Evolutionary conservation across 345 rosid genomes (phyloP).

Genomic region (Ceriops decandra): DNA sequence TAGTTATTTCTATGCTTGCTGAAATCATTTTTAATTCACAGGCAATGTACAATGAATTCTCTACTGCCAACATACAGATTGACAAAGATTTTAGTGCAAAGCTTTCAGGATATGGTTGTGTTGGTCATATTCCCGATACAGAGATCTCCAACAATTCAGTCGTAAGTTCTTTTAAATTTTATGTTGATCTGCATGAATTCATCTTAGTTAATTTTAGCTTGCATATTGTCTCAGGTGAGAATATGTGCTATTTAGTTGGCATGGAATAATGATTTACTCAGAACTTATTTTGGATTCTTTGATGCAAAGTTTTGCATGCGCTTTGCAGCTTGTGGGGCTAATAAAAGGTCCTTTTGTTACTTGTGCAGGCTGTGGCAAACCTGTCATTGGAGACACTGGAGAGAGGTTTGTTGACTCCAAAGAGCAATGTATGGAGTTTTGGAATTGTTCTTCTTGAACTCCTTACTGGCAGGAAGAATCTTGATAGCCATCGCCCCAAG

Average conservation of each 20-base stretch:
- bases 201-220: background rate
- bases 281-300: background rate
- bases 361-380: slow-evolving; percentile 64
- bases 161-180: slow-evolving; percentile 32
- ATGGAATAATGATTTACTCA: background rate
- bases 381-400: slow-evolving; percentile 88
- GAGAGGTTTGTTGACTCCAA: slow-evolving; percentile 86
- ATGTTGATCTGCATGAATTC: background rate
- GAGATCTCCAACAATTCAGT: slow-evolving; percentile 57
- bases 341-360: background rate
- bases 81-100: slow-evolving; percentile 95
- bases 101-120: slow-evolving; percentile 94
- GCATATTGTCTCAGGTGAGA: background rate
- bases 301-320: background rate
- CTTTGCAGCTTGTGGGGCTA: background rate
- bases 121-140: slow-evolving; percentile 65
- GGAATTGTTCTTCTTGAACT: slow-evolving; percentile 88
- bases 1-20: background rate
- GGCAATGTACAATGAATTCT: slow-evolving; percentile 97
- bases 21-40: slow-evolving; percentile 31
- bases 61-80: slow-evolving; percentile 84
- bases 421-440: slow-evolving; percentile 97
- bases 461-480: slow-evolving; percentile 85
- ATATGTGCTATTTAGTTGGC: background rate
- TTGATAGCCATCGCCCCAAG: slow-evolving; percentile 66